Conservation (phyloP, 176 grass and related monocot species). For the barley (Hordeum vulgare) region DNA sequence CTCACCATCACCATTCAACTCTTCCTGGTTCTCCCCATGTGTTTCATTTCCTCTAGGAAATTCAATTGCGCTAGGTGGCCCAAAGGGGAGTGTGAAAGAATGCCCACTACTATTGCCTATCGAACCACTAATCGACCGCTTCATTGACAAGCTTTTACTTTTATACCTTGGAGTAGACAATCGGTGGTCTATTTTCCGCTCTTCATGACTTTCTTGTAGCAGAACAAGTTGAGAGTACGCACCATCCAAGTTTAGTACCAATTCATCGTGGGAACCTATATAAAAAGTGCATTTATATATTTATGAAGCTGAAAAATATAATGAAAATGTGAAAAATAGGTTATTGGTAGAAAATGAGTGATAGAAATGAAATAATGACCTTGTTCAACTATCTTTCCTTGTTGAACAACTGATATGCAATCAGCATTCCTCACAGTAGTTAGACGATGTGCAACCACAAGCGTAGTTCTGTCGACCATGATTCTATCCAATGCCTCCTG, state of each 20-base stretch:
- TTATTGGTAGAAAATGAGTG: not conserved
- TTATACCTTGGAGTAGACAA: not conserved
- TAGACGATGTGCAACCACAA: constrained; percentile 43
- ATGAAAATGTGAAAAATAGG: not conserved
- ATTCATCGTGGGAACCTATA: not conserved
- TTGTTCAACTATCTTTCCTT: constrained; percentile 33
- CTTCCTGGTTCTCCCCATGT: not conserved
- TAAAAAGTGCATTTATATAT: not conserved
- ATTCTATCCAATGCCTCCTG: constrained; percentile 33
- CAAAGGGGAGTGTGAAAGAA: not conserved
- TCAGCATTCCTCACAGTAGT: constrained; percentile 33
- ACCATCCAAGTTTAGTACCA: not conserved
- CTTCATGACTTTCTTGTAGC: not conserved
- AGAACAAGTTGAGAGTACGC: not conserved
- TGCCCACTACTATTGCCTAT: not conserved
- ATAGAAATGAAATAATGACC: not conserved
- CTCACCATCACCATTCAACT: constrained; percentile 3
- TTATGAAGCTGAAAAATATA: not conserved
- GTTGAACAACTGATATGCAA: constrained; percentile 28
- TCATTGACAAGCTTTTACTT: not conserved
- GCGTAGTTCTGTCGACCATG: constrained; percentile 36
- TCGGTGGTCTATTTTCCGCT: not conserved
- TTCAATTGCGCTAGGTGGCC: not conserved
- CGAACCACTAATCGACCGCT: not conserved
- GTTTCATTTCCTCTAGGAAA: not conserved